These are phyloP conservation scores for Ploettnerulaceae sp. DNA, from an alignment of 2,329 filamentous ascomycete species.

Conservation along the genomic window DNA sequence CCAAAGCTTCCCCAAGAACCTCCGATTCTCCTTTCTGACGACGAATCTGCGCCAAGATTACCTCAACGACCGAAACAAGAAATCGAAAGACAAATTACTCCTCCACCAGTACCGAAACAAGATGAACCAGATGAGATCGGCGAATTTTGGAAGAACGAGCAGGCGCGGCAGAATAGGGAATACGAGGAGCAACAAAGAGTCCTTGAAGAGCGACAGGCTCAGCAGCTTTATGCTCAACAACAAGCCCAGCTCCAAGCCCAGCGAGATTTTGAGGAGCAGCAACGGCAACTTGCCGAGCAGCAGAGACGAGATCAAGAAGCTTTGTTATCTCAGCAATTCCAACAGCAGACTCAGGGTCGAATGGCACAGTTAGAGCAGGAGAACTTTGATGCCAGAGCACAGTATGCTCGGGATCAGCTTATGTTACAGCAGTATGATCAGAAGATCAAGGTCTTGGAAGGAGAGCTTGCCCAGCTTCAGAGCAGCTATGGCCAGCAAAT, in stretches of 20 bases:
- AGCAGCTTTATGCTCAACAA: slow-evolving; percentile 75
- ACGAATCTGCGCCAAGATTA: slow-evolving; percentile 76
- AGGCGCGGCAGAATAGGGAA: slow-evolving; percentile 85
- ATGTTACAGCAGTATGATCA: slow-evolving; percentile 97
- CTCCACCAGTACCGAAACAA: slow-evolving; percentile 60
- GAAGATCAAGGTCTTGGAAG: slow-evolving; percentile 86
- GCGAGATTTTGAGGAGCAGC: slow-evolving; percentile 94
- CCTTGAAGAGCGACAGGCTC: slow-evolving; percentile 80
- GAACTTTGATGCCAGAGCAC: slow-evolving; percentile 87
- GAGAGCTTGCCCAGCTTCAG: slow-evolving; percentile 77
- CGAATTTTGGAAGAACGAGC: slow-evolving; percentile 95
- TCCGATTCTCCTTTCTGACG: slow-evolving; percentile 80
- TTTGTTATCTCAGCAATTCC: slow-evolving; percentile 78
- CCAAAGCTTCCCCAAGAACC: slow-evolving; percentile 93
- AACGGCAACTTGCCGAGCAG: slow-evolving; percentile 80
- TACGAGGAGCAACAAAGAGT: slow-evolving; percentile 92
- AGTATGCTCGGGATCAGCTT: slow-evolving; percentile 95
- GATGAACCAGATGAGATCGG: slow-evolving; percentile 92
- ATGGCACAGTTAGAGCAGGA: slow-evolving; percentile 92
- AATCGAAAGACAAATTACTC: slow-evolving; percentile 63
- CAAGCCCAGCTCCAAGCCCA: slow-evolving; percentile 81
- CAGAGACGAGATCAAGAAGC: slow-evolving; percentile 88
- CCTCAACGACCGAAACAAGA: slow-evolving; percentile 75
- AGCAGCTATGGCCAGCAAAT: slow-evolving; percentile 81
- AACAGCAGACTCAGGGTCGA: slow-evolving; percentile 93